Conservation (phyloP, 2,329 filamentous ascomycete genomes). For the Domatiomyces globalis region DNA sequence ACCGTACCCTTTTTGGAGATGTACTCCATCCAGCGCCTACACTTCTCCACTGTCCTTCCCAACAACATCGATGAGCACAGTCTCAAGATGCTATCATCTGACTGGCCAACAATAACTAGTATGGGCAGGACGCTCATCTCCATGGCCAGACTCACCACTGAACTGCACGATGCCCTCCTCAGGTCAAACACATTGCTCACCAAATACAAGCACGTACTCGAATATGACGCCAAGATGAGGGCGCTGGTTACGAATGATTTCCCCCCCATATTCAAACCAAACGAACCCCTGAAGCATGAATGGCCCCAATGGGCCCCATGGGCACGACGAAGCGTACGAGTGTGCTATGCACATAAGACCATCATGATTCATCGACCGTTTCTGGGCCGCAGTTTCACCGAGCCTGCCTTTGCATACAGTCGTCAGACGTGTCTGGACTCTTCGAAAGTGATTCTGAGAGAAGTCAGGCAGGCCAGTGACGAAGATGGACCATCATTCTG, state of each 20-base stretch:
- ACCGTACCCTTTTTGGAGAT: constrained; percentile 28
- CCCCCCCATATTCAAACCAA: constrained; percentile 24
- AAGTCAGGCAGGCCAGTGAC: constrained; percentile 23
- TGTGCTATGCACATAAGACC: constrained; percentile 21
- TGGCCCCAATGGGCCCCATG: constrained; percentile 30
- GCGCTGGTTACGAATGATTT: constrained; percentile 22
- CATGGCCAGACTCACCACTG: constrained; percentile 26
- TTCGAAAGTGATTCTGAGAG: constrained; percentile 29
- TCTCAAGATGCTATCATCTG: constrained; percentile 8
- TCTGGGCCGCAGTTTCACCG: constrained; percentile 28
- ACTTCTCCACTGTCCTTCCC: constrained; percentile 25
- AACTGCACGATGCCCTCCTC: constrained; percentile 26
- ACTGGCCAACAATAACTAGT: constrained; percentile 22
- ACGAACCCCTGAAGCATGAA: constrained; percentile 21
- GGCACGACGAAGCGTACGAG: constrained; percentile 27
- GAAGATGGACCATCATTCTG: constrained; percentile 28
- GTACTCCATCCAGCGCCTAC: constrained; percentile 25
- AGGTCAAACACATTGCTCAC: constrained; percentile 25
- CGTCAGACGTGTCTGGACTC: constrained; percentile 29
- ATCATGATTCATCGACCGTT: constrained; percentile 24
- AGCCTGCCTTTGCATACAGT: constrained; percentile 28
- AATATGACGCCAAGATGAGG: constrained; percentile 28
- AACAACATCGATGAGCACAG: constrained; percentile 26
- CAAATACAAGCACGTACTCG: constrained; percentile 29
- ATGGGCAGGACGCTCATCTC: constrained; percentile 27